Evolutionary conservation across 768 basidiomycete species (phyloP).

Genomic region (Lactarius quietus): DNA sequence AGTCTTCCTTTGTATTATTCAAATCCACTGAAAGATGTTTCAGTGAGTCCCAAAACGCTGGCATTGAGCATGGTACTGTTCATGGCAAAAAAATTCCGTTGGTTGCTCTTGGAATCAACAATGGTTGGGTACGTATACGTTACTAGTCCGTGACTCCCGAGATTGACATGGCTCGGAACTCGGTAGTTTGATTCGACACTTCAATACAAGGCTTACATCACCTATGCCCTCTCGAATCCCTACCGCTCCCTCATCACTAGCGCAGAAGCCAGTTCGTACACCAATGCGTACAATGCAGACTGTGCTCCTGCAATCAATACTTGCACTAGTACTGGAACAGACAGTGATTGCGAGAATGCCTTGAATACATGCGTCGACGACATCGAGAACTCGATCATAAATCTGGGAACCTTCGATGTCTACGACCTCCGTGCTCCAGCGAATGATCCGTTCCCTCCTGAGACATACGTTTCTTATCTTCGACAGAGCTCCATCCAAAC

Average conservation of each 20-base stretch:
- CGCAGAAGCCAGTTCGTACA: neutral
- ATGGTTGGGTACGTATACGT: neutral
- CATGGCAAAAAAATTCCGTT: neutral
- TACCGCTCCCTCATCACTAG: conserved; percentile 4
- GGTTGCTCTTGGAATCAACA: conserved; percentile 1
- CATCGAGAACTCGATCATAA: conserved; percentile 42
- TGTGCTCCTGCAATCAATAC: conserved; percentile 44
- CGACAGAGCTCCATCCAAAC: conserved; percentile 26
- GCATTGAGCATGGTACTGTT: neutral
- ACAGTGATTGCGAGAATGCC: conserved; percentile 46
- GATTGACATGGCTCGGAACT: no score
- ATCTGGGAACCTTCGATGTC: conserved; percentile 45
- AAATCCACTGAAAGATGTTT: neutral
- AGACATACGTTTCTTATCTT: conserved; percentile 27
- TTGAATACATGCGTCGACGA: conserved; percentile 47
- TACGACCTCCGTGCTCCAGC: conserved; percentile 39
- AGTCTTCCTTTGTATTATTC: neutral
- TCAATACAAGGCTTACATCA: conserved; percentile 50
- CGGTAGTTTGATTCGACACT: conserved; percentile 26
- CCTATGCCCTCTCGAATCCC: conserved; percentile 45
- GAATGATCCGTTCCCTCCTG: conserved; percentile 41
- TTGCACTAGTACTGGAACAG: conserved; percentile 44
- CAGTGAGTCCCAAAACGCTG: neutral
- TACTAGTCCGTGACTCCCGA: conserved; percentile 36
- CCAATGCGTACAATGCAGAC: conserved; percentile 28